phyloP scores from a whole-genome alignment of 2,329 filamentous ascomycete genomes.

The Aspergillus vadensis region DNA sequence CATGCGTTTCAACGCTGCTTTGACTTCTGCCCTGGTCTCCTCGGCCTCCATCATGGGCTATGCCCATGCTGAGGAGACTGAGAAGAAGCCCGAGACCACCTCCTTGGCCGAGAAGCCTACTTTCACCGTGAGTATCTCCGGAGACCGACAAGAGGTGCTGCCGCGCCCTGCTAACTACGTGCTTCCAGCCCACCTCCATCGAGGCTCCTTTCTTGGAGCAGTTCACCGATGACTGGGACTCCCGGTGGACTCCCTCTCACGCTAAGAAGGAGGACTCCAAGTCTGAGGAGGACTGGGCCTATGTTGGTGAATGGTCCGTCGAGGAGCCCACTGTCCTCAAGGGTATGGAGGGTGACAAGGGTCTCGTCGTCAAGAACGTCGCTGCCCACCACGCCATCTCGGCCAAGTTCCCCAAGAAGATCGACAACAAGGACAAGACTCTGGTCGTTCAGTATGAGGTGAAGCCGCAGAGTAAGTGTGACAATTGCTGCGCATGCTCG shows the following conservation, averaged over 20 bases:
- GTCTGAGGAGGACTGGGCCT: slow-evolving; percentile 90
- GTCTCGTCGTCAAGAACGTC: slow-evolving; percentile 95
- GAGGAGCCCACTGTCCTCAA: slow-evolving; percentile 90
- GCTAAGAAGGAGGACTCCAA: slow-evolving; percentile 92
- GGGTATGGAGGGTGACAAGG: slow-evolving; percentile 93
- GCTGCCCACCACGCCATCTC: slow-evolving; percentile 99
- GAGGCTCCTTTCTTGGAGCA: slow-evolving; percentile 97
- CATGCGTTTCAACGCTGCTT: slow-evolving; percentile 83
- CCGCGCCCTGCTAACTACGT: slow-evolving; percentile 17
- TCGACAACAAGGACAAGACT: slow-evolving; percentile 96
- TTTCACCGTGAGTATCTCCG: slow-evolving; percentile 73
- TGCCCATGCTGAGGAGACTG: slow-evolving; percentile 69
- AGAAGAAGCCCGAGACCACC: slow-evolving; percentile 57
- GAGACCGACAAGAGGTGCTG: slow-evolving; percentile 4
- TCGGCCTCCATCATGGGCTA: slow-evolving; percentile 68
- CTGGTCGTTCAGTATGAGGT: slow-evolving; percentile 99
- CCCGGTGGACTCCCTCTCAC: slow-evolving; percentile 89
- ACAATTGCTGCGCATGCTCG: background rate
- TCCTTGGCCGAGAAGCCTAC: slow-evolving; percentile 69
- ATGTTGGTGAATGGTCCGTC: slow-evolving; percentile 93
- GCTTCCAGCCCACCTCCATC: slow-evolving; percentile 72
- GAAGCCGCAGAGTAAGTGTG: slow-evolving; percentile 87
- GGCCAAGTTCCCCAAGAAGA: slow-evolving; percentile 94
- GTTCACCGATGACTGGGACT: slow-evolving; percentile 95
- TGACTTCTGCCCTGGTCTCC: slow-evolving; percentile 69